Evolutionary conservation across 2,329 filamentous ascomycete species (phyloP).

Genomic region (Exophiala sp.): DNA sequence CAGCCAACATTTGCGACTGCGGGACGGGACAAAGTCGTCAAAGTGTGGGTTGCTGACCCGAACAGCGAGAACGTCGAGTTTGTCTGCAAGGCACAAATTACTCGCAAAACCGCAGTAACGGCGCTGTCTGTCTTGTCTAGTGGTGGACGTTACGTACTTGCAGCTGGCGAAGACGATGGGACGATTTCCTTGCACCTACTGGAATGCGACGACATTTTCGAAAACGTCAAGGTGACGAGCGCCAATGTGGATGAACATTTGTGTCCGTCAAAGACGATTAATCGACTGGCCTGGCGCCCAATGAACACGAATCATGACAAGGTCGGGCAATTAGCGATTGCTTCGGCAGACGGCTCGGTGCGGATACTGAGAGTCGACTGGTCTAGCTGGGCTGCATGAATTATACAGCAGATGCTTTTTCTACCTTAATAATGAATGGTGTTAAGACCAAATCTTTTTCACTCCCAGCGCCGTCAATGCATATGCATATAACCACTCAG

Average conservation of each 20-base stretch:
- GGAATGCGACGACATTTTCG: conserved; percentile 31
- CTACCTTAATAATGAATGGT: not conserved
- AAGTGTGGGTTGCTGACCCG: conserved; percentile 58
- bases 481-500: not conserved
- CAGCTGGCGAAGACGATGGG: conserved; percentile 48
- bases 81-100: conserved; percentile 52
- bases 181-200: conserved; percentile 43
- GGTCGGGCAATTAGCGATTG: conserved; percentile 26
- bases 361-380: conserved; percentile 33
- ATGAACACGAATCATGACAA: conserved; percentile 28
- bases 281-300: conserved; percentile 69
- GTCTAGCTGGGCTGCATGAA: not conserved
- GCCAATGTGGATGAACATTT: conserved; percentile 31
- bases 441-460: conserved; percentile 3
- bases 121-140: conserved; percentile 63
- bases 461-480: conserved; percentile 12
- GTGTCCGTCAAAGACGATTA: conserved; percentile 62
- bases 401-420: not conserved
- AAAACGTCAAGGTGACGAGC: conserved; percentile 31
- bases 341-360: conserved; percentile 23
- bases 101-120: conserved; percentile 61
- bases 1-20: conserved; percentile 72
- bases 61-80: conserved; percentile 40
- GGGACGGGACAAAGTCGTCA: conserved; percentile 81
- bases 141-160: conserved; percentile 37